Evolutionary conservation across 108 stramenopile species (phyloP).

Genomic region (Cyclotella baltica): DNA sequence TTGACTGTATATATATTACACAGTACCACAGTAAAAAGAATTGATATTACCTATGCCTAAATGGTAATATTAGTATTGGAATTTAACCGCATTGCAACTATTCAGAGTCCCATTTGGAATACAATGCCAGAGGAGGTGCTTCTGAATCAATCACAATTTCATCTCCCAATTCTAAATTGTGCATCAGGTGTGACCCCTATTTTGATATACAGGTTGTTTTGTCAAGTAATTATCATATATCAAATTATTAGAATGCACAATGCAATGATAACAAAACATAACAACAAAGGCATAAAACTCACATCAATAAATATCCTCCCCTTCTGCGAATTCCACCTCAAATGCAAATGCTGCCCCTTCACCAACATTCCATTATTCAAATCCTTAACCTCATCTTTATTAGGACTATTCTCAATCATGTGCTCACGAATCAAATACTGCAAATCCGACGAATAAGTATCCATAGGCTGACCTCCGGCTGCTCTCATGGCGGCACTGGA

Average conservation of each 20-base stretch:
- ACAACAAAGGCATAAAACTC: background rate
- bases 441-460: constrained; percentile 64
- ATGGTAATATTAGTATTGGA: too few species aligned
- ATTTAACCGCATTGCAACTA: background rate
- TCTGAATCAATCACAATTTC: constrained; percentile 87
- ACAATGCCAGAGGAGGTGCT: constrained; percentile 89
- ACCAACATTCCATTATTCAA: constrained; percentile 81
- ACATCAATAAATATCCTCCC: constrained; percentile 67
- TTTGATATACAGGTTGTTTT: constrained; percentile 63
- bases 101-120: constrained; percentile 33
- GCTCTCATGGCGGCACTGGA: constrained; percentile 93
- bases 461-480: constrained; percentile 90
- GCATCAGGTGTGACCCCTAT: constrained; percentile 89
- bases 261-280: background rate
- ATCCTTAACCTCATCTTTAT: constrained; percentile 60
- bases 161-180: constrained; percentile 93
- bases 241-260: background rate
- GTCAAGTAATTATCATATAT: background rate
- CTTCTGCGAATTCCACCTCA: constrained; percentile 95
- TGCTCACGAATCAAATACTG: constrained; percentile 97
- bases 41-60: background rate
- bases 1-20: too few species aligned
- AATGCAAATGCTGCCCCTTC: constrained; percentile 77
- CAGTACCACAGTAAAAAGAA: too few species aligned
- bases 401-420: constrained; percentile 76